These are phyloP conservation scores for Lentinula edodes DNA, from an alignment of 768 basidiomycete species.

Conservation along the genomic window DNA sequence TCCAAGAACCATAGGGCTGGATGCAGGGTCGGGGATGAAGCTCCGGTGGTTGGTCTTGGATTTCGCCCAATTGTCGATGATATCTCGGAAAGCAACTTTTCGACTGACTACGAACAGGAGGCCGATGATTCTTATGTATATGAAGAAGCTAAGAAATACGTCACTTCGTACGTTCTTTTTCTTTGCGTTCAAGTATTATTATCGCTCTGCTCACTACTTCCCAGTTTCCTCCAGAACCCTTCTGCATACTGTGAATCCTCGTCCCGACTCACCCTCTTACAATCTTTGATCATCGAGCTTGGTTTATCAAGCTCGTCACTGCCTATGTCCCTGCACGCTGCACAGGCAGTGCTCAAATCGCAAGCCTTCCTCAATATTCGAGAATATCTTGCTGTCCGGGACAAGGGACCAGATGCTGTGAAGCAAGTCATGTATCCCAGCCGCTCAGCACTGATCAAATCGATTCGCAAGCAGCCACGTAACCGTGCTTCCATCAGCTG, in stretches of 20 bases:
- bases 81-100: conserved; percentile 35
- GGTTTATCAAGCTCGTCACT: conserved; percentile 49
- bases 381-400: conserved; percentile 66
- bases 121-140: conserved; percentile 31
- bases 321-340: conserved; percentile 57
- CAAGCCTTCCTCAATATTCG: conserved; percentile 66
- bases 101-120: conserved; percentile 27
- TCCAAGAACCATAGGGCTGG: background rate
- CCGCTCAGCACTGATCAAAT: conserved; percentile 54
- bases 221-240: conserved; percentile 50
- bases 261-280: conserved; percentile 56
- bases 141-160: conserved; percentile 54
- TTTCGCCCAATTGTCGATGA: conserved; percentile 46
- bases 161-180: conserved; percentile 48
- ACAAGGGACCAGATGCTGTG: conserved; percentile 57
- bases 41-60: conserved; percentile 20
- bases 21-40: background rate
- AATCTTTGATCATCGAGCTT: conserved; percentile 74
- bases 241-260: conserved; percentile 33
- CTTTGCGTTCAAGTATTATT: background rate
- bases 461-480: conserved; percentile 32
- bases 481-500: conserved; percentile 27
- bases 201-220: background rate
- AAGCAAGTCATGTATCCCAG: conserved; percentile 57
- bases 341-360: conserved; percentile 61